A percentile compares a stretch with the other conserved stretches of the same genome.
phyloP scores from a whole-genome alignment of 225 moss, liverwort and hornwort species.

The Rhytidiadelphus loreus region DNA sequence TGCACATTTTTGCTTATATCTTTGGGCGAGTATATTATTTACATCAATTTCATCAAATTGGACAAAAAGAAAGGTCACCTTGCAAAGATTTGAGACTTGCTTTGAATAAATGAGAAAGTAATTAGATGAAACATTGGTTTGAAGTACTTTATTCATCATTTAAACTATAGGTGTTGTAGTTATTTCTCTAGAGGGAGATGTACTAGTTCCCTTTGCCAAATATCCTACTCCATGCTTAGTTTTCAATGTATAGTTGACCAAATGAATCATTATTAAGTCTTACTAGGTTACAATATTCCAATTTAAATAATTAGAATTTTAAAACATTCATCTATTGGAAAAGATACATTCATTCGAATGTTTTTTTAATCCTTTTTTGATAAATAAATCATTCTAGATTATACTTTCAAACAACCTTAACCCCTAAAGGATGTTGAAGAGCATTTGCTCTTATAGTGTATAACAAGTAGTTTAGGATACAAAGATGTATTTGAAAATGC shows the following conservation, averaged over 20 bases:
- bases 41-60: too few species aligned
- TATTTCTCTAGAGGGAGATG: background rate
- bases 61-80: rapidly evolving
- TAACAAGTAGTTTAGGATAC: background rate
- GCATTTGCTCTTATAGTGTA: rapidly evolving
- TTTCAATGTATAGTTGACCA: background rate
- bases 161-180: background rate
- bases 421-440: background rate
- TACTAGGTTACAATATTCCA: background rate
- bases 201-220: background rate
- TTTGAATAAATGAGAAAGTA: background rate
- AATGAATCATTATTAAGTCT: background rate
- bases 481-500: background rate
- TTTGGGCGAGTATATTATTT: background rate
- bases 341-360: background rate
- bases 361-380: background rate
- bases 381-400: background rate
- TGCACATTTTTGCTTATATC: background rate
- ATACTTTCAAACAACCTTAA: background rate
- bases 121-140: too few species aligned
- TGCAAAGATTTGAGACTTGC: background rate
- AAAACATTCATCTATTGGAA: background rate
- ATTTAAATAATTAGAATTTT: background rate
- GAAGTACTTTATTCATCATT: background rate
- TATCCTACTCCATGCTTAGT: too few species aligned